Percentiles rank a stretch among this genome's conserved stretches.
Evolutionary conservation across 2,329 filamentous ascomycete species (phyloP).

Genomic region (Cordyceps pruinosa): DNA sequence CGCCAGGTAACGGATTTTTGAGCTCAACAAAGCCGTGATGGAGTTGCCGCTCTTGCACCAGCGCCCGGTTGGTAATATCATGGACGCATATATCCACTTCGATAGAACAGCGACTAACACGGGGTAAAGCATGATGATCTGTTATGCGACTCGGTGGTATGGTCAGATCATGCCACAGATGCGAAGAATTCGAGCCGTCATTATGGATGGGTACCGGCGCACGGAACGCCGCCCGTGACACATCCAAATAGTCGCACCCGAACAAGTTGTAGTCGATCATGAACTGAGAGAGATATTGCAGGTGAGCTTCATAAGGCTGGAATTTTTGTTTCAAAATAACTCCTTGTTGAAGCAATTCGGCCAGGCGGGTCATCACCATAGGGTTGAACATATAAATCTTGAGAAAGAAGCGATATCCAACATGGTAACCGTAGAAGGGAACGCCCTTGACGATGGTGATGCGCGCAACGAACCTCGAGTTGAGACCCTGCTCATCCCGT

Average conservation of each 20-base stretch:
- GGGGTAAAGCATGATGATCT: conserved; percentile 59
- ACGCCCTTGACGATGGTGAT: conserved; percentile 88
- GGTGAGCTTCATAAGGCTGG: conserved; percentile 88
- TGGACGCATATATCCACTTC: conserved; percentile 87
- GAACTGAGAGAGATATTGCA: conserved; percentile 90
- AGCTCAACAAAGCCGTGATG: conserved; percentile 85
- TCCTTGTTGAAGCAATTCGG: conserved; percentile 82
- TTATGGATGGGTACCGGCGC: conserved; percentile 64
- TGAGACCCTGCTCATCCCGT: conserved; percentile 62
- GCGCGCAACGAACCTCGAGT: conserved; percentile 71
- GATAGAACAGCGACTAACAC: conserved; percentile 79
- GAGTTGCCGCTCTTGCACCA: conserved; percentile 67
- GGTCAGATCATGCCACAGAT: conserved; percentile 75
- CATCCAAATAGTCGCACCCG: conserved; percentile 82
- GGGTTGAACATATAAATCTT: conserved; percentile 95
- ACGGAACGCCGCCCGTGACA: conserved; percentile 63
- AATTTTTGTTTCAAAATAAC: conserved; percentile 76
- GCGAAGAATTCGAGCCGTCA: conserved; percentile 50
- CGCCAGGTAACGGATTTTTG: conserved; percentile 51
- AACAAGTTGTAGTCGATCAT: conserved; percentile 98
- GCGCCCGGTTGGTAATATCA: conserved; percentile 74
- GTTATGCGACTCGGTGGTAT: conserved; percentile 44
- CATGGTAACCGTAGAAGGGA: conserved; percentile 92
- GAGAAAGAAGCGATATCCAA: conserved; percentile 83
- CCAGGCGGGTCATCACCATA: conserved; percentile 74